phyloP scores from a whole-genome alignment of 1,284 basidiomycete species.

The Microbotryum saponariae region DNA sequence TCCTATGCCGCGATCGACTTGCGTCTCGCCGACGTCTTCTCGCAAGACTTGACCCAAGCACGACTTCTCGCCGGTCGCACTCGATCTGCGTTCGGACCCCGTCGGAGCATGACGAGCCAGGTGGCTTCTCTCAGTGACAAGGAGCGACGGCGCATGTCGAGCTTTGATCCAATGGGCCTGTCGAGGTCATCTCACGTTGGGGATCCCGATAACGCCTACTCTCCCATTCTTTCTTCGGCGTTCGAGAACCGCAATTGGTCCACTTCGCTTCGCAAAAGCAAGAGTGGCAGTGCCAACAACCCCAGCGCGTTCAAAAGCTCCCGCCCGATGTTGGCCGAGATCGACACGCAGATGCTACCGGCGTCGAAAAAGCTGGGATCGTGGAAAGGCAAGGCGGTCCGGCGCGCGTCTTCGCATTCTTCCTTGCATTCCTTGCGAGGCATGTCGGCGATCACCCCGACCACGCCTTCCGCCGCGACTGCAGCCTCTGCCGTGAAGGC shows the following conservation, averaged over 20 bases:
- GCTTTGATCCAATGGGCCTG: slow-evolving; percentile 13
- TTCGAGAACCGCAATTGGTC: slow-evolving; percentile 16
- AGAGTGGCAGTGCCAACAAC: neutral
- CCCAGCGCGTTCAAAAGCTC: neutral
- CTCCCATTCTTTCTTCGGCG: neutral
- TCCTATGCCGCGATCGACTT: slow-evolving; percentile 52
- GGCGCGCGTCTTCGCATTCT: slow-evolving; percentile 13
- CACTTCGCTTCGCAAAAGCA: slow-evolving; percentile 16
- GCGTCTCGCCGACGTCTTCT: slow-evolving; percentile 43
- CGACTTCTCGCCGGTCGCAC: slow-evolving; percentile 26
- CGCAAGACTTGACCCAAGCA: slow-evolving; percentile 41
- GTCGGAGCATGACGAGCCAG: slow-evolving; percentile 16
- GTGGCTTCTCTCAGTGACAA: neutral
- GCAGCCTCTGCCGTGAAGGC: neutral
- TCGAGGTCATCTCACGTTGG: neutral
- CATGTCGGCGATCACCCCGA: neutral
- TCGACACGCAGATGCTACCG: slow-evolving; percentile 14
- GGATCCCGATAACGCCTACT: neutral
- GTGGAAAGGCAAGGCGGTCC: neutral
- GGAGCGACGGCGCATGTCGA: slow-evolving; percentile 23
- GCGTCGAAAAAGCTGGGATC: slow-evolving; percentile 6
- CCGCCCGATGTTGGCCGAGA: slow-evolving; percentile 16
- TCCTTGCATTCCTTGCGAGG: slow-evolving; percentile 9
- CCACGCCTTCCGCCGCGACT: neutral
- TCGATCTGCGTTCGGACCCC: slow-evolving; percentile 19